Percentiles rank a stretch among this genome's conserved stretches.
Conservation (phyloP, 257 asterid genomes). For the Solanum habrochaites region DNA sequence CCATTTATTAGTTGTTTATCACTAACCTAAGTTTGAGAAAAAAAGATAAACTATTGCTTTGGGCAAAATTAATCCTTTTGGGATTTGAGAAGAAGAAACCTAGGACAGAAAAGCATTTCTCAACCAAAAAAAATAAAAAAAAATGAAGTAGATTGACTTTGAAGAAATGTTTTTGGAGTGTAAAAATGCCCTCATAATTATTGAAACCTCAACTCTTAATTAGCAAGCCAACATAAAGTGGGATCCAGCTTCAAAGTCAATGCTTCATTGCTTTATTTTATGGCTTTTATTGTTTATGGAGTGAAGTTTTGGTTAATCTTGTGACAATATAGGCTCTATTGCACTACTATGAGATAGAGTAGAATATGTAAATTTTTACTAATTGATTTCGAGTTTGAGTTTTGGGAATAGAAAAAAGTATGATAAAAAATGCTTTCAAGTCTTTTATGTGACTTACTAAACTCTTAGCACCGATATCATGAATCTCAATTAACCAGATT, state of each 20-base stretch:
- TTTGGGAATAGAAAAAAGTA: not conserved
- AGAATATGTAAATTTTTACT: not conserved
- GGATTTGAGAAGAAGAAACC: not conserved
- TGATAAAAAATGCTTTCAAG: fast-evolving
- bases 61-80: not conserved
- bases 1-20: not conserved
- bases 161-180: not conserved
- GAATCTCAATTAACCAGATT: not conserved
- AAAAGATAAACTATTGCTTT: not conserved
- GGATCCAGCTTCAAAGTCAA: not conserved
- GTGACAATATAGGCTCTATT: not conserved
- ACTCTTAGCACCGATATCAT: not conserved
- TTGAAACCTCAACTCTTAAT: not conserved
- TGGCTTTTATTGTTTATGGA: not conserved
- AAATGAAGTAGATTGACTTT: not conserved
- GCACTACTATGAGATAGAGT: not conserved
- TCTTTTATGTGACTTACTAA: not conserved
- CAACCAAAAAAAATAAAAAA: not conserved
- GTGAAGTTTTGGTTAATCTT: not conserved
- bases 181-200: not conserved
- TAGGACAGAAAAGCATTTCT: not conserved
- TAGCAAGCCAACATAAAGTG: not conserved
- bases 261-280: not conserved
- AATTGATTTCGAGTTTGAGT: not conserved
- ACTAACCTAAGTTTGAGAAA: not conserved